Evolutionary conservation across 495 filamentous ascomycete genomes (phyloP), one percentile per base, ranked within the genome.

Genomic region (Ramalina intermedia): DNA sequence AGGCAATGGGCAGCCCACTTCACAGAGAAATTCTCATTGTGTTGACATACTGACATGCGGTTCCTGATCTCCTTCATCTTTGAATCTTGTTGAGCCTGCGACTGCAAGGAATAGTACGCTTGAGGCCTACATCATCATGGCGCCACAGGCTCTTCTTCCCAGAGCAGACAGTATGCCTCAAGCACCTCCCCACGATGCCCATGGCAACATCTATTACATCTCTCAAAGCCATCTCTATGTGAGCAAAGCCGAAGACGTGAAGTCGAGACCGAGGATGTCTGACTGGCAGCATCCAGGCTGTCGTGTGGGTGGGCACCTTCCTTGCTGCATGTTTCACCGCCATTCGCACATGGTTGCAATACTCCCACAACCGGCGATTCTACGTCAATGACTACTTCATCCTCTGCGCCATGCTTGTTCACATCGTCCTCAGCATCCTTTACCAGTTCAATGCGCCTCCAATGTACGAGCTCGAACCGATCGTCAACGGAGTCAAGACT

Each of bases 371-470:
- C 8, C 27, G 37, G 36, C 46, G 46, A 37, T 48, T 48, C 35
- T 20, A 36, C 35, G 43, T 48, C 46, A 48, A 48, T 14, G 46
- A 48, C 46, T 48, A 48, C 46, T 48, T 29, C 14, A 48, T 48
- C 35, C 12, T 38, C 8, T 38, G 43, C 18, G 46, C 46, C 6
- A 5, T 48, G 35, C 24, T 48, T 8, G 13, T 48, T 8, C 46
- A 48, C 46, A 11, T 48, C 6, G 35, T 37, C 26, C n/a, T 33
- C 37, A 37, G 26, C 26, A 37, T 37, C 16, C 26, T 48, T 14
- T 43, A 48, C 35, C 46, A 48, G 35, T 7, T 20, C 18, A 20
- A 20, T 20, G 37, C 20, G 20, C 26, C 24, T 16, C 18, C 46
- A 4, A 43, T 48, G 46, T 48, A 48, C 26, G 46, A 38, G 35